phyloP scores from a whole-genome alignment of 2,329 filamentous ascomycete species.

The Ophioceras dolichostomum region DNA sequence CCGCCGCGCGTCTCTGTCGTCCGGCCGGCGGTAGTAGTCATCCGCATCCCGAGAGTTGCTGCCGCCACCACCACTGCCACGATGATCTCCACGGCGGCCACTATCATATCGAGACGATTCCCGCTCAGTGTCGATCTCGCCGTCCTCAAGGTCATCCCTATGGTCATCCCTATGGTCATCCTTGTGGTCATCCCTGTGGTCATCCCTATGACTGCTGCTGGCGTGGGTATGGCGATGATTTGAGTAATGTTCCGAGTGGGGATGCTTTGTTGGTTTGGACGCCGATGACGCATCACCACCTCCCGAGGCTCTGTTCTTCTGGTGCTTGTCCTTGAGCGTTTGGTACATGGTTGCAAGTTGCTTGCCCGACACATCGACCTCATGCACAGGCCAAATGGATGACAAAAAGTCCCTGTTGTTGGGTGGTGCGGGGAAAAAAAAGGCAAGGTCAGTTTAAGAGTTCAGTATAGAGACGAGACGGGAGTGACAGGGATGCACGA shows the following conservation, averaged over 20 bases:
- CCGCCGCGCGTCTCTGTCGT: slow-evolving; percentile 4
- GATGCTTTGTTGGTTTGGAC: slow-evolving; percentile 1
- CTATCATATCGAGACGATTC: slow-evolving; percentile 18
- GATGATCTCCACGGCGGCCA: background rate
- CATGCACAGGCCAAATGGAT: slow-evolving; percentile 24
- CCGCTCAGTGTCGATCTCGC: slow-evolving; percentile 23
- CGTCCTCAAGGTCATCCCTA: slow-evolving; percentile 22
- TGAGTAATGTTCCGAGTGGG: no score
- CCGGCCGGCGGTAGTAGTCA: slow-evolving; percentile 10
- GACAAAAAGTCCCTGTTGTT: slow-evolving; percentile 21
- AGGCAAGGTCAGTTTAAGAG: background rate
- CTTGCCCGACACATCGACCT: slow-evolving; percentile 21
- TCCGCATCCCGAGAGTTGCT: slow-evolving; percentile 2
- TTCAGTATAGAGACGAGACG: background rate
- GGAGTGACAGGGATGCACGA: background rate
- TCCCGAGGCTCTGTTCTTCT: slow-evolving; percentile 13
- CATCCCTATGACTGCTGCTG: no score
- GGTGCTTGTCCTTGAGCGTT: slow-evolving; percentile 19
- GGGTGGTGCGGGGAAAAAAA: background rate
- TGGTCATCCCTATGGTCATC: no score
- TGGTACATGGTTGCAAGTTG: slow-evolving; percentile 23
- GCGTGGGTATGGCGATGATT: no score
- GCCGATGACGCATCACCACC: slow-evolving; percentile 6
- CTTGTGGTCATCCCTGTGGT: slow-evolving; percentile 10
- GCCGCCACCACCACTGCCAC: no score